Evolutionary conservation across 768 basidiomycete species (phyloP), one percentile per base, ranked within the genome.

Genomic region (Clavaria fumosa): DNA sequence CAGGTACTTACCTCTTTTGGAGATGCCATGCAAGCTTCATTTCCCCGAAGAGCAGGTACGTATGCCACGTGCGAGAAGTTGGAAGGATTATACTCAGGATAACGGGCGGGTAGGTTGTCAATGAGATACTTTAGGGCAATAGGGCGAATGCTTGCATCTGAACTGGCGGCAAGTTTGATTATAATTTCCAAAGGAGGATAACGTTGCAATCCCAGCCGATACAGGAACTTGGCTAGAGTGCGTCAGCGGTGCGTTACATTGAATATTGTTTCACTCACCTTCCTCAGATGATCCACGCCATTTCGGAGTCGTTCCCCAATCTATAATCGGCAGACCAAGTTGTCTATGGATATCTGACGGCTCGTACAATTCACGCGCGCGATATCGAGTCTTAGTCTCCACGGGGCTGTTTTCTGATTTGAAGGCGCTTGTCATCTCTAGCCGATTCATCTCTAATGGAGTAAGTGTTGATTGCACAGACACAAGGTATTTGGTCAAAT

Each of bases 211-310:
- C 83, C 84, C 20, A 88, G 60, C 12, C 67, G 62, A 54, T 72
- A 81, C 10, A 91, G 57, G 43, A 96, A 72, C 48, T 78, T 88
- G 1, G 86, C 91, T 89, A 47, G 9, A 41, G 22, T 9, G 39
- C 39, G 7, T 24, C 28, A 23, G 33, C n/a, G 27, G 42, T 7
- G 31, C n/a, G 23, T 14, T 36, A 36, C 40, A 28, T 19, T 19
- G 12, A 24, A 34, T 34, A 4, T 23, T n/a, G 5, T 18, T 27
- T 4, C 17, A 39, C 58, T 23, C 27, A 82, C 90, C 88, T 77
- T 95, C 91, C 20, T 89, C 86, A 0, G 88, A 88, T 7, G 67
- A 70, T 4, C 64, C 56, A 41, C 70, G 69, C 93, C 93, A 99
- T 53, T 80, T 89, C 1, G 60, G 59, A 41, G 75, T 63, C 19